These are phyloP conservation scores for Telopea speciosissima DNA, from an alignment of 177 flowering plant genomes.

Conservation along the genomic window DNA sequence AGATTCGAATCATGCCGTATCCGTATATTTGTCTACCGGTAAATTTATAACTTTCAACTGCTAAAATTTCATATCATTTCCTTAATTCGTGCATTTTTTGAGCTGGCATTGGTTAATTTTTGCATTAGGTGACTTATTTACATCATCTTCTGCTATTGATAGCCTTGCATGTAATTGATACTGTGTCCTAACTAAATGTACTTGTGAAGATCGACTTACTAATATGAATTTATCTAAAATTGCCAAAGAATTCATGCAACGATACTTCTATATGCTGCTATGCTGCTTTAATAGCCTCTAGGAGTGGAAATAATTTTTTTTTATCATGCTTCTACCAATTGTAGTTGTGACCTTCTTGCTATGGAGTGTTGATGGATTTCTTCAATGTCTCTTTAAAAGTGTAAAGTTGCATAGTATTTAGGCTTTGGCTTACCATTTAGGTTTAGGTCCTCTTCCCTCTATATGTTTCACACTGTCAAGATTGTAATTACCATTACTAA, in stretches of 20 bases:
- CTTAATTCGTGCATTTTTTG: not conserved
- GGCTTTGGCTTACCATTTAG: not conserved
- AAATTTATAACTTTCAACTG: not conserved
- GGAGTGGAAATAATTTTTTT: not conserved
- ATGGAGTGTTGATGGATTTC: not conserved
- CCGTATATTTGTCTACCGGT: not conserved
- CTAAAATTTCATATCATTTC: not conserved
- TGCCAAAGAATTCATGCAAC: not conserved
- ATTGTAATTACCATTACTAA: too few relatives aligned
- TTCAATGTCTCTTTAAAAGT: not conserved
- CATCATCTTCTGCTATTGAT: not conserved
- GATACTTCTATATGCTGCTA: not conserved
- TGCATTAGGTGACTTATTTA: not conserved
- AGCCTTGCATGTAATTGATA: not conserved
- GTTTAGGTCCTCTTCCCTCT: not conserved
- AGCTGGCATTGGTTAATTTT: not conserved
- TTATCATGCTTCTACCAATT: not conserved
- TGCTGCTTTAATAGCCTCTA: not conserved
- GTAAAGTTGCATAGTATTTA: not conserved
- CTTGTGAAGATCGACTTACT: not conserved
- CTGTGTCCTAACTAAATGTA: not conserved
- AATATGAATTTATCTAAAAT: not conserved
- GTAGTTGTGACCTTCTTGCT: not conserved
- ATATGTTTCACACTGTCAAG: too few relatives aligned
- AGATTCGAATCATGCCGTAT: not conserved